Conservation (phyloP, 208 protist species). For the Balamuthia mandrillaris region DNA sequence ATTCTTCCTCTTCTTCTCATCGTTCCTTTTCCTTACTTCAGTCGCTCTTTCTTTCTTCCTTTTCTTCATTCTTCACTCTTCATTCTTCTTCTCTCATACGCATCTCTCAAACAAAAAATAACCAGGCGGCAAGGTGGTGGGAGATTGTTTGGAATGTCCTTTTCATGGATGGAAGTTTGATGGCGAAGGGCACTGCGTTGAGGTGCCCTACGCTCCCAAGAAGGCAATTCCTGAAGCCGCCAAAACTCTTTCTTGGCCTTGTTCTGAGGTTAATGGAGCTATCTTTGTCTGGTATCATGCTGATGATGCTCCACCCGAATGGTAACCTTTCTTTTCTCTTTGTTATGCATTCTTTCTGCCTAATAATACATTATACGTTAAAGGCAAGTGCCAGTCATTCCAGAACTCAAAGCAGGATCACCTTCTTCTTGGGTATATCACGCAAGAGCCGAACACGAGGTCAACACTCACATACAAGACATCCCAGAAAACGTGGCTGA, state of each 20-base stretch:
- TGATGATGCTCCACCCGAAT: neutral
- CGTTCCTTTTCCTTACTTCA: neutral
- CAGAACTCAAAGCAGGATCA: too few relatives aligned
- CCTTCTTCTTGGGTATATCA: too few relatives aligned
- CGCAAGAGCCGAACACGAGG: too few relatives aligned
- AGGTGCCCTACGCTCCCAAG: constrained; percentile 39
- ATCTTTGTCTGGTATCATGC: constrained; percentile 20
- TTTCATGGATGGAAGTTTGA: constrained; percentile 52
- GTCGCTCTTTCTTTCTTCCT: too few relatives aligned
- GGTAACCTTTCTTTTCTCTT: too few relatives aligned
- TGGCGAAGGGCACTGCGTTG: constrained; percentile 36
- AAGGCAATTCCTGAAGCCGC: constrained; percentile 1
- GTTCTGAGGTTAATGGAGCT: neutral
- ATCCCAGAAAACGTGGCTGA: neutral
- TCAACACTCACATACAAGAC: too few relatives aligned
- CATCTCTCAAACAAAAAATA: too few relatives aligned
- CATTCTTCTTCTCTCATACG: too few relatives aligned
- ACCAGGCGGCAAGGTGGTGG: constrained; percentile 38
- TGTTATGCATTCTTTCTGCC: too few relatives aligned
- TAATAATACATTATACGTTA: too few relatives aligned
- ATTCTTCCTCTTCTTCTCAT: constrained; percentile 8
- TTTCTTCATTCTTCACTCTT: too few relatives aligned
- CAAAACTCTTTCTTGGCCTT: neutral
- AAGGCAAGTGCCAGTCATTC: too few relatives aligned
- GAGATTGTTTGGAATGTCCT: constrained; percentile 33